A percentile compares a stretch with the other conserved stretches of the same genome.
These are phyloP conservation scores for Salix exigua DNA, from an alignment of 345 rosid species.

Conservation along the genomic window DNA sequence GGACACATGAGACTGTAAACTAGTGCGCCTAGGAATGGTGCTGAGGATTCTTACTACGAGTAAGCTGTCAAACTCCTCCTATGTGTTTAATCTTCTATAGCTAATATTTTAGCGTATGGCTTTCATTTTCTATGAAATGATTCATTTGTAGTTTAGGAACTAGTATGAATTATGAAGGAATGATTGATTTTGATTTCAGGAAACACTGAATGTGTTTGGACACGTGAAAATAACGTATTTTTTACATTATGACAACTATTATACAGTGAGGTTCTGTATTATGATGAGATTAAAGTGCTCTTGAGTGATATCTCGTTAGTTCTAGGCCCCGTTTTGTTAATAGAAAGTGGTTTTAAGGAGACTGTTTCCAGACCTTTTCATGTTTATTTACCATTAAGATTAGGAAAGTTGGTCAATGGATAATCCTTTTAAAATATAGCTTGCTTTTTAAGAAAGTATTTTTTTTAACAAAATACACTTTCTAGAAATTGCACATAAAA, in stretches of 20 bases:
- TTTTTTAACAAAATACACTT: too few relatives aligned
- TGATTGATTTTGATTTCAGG: neutral
- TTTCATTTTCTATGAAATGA: neutral
- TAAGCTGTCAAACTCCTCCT: neutral
- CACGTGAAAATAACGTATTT: too few relatives aligned
- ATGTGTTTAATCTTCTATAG: too few relatives aligned
- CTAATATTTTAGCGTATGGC: neutral
- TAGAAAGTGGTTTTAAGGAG: too few relatives aligned
- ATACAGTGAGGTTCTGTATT: neutral
- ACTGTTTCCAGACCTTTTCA: too few relatives aligned
- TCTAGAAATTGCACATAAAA: too few relatives aligned
- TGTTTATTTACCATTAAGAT: too few relatives aligned
- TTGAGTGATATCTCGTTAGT: neutral
- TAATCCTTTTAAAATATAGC: too few relatives aligned
- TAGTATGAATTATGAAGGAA: neutral
- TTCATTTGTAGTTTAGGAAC: neutral
- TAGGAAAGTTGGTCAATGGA: too few relatives aligned
- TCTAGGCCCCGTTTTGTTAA: too few relatives aligned
- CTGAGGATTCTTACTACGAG: neutral
- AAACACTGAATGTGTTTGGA: neutral
- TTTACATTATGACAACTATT: neutral
- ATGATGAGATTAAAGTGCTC: neutral
- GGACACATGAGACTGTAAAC: neutral
- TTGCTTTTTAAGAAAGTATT: too few relatives aligned
- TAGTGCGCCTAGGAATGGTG: neutral